These are phyloP conservation scores for Hypsizygus marmoreus DNA, from an alignment of 768 basidiomycete species.

Conservation along the genomic window DNA sequence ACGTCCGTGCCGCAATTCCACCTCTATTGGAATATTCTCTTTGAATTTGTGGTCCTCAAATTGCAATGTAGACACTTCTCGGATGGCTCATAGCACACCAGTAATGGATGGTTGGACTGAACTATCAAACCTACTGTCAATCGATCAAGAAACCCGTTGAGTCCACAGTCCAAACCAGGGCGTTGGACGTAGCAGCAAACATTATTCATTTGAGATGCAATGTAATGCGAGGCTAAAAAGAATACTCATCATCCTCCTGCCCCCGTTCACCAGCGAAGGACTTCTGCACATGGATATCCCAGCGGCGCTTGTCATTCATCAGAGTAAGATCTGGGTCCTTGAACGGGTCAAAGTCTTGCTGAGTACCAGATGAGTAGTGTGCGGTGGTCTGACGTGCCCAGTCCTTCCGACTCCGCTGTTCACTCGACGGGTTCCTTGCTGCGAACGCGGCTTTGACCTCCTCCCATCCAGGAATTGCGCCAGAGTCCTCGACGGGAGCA, in stretches of 20 bases:
- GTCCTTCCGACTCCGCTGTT: not conserved
- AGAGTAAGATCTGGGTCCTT: constrained; percentile 8
- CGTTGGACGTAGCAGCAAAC: too few relatives aligned
- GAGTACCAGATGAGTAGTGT: not conserved
- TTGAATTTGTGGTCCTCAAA: too few relatives aligned
- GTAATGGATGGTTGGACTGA: too few relatives aligned
- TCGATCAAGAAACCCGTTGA: too few relatives aligned
- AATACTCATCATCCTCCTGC: not conserved
- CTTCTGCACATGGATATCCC: constrained; percentile 10
- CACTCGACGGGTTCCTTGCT: not conserved
- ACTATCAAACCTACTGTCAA: too few relatives aligned
- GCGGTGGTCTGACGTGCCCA: constrained; percentile 7
- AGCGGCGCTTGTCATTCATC: constrained; percentile 13
- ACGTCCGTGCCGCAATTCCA: too few relatives aligned
- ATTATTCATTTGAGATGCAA: too few relatives aligned
- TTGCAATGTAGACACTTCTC: too few relatives aligned
- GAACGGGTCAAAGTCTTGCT: constrained; percentile 9
- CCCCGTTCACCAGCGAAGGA: not conserved
- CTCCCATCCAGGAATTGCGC: constrained; percentile 8
- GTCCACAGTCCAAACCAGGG: too few relatives aligned
- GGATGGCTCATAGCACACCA: too few relatives aligned
- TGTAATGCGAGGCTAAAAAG: too few relatives aligned
- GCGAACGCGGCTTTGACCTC: constrained; percentile 8
- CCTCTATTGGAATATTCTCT: too few relatives aligned
- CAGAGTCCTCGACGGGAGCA: constrained; percentile 9